Evolutionary conservation across 2,329 filamentous ascomycete genomes (phyloP).

Genomic region (Alternaria gansuensis): DNA sequence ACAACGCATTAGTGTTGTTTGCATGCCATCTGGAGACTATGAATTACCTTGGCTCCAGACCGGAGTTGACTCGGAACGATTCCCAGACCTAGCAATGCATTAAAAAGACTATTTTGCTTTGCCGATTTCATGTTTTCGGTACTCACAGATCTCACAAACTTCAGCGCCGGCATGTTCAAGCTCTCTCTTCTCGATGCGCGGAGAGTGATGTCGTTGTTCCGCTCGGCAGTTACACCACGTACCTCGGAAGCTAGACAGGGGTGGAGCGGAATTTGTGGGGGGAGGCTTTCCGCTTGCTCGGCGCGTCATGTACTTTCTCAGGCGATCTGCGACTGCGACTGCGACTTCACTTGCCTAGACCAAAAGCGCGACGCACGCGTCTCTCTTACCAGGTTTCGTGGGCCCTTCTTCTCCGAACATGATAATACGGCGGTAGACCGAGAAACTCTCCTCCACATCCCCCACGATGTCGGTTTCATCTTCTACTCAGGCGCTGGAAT

Average conservation of each 20-base stretch:
- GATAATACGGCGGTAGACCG: conserved; percentile 43
- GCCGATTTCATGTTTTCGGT: neutral
- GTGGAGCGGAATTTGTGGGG: conserved; percentile 33
- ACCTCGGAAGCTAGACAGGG: conserved; percentile 30
- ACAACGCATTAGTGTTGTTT: neutral
- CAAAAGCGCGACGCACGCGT: conserved; percentile 26
- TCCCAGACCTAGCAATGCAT: conserved; percentile 73
- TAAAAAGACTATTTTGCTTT: neutral
- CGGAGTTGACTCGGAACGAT: conserved; percentile 85
- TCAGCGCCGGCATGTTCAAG: conserved; percentile 57
- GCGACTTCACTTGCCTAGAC: conserved; percentile 14
- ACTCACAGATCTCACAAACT: conserved; percentile 71
- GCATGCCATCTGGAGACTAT: neutral
- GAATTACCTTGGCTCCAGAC: conserved; percentile 82
- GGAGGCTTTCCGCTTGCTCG: conserved; percentile 31
- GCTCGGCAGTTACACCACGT: conserved; percentile 31
- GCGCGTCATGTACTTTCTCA: conserved; percentile 36
- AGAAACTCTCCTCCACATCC: conserved; percentile 40
- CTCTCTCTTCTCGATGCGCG: conserved; percentile 9
- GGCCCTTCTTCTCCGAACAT: conserved; percentile 33
- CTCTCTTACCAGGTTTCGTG: conserved; percentile 11
- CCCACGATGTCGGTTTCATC: conserved; percentile 62
- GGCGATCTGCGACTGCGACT: conserved; percentile 7
- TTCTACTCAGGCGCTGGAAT: conserved; percentile 76
- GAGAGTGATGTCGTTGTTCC: conserved; percentile 38